phyloP scores from a whole-genome alignment of 495 filamentous ascomycete genomes.

The Penicillium mononematosum region DNA sequence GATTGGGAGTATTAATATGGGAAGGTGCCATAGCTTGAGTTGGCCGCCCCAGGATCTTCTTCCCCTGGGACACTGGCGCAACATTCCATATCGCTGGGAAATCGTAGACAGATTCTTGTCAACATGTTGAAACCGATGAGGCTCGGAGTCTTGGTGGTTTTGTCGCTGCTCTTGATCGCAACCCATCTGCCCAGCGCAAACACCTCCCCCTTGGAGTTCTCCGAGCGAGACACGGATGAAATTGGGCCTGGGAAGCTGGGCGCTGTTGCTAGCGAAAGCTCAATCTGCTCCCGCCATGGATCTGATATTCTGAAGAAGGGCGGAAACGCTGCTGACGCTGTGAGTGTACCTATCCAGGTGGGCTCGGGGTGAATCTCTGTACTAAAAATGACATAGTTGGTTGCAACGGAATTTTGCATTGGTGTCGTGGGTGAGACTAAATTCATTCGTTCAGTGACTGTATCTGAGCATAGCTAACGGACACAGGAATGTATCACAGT shows the following conservation, averaged over 20 bases:
- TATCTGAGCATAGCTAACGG: conserved; percentile 10
- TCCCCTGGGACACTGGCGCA: background rate
- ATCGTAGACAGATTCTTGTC: background rate
- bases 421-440: conserved; percentile 61
- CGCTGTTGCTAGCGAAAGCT: conserved; percentile 77
- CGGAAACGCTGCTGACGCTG: conserved; percentile 75
- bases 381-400: conserved; percentile 39
- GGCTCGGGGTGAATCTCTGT: background rate
- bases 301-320: conserved; percentile 65
- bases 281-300: conserved; percentile 74
- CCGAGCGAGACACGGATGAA: conserved; percentile 1
- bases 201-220: conserved; percentile 26
- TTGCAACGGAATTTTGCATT: conserved; percentile 71
- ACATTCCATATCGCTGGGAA: background rate
- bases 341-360: conserved; percentile 24
- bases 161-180: conserved; percentile 26
- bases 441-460: background rate
- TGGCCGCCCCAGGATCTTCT: background rate
- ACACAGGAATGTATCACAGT: conserved; percentile 74
- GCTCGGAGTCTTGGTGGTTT: conserved; percentile 19
- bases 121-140: conserved; percentile 21
- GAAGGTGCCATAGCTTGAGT: conserved; percentile 8
- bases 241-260: conserved; percentile 49
- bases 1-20: background rate
- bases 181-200: conserved; percentile 25